A percentile compares a stretch with the other conserved stretches of the same genome.
Conservation (phyloP, 2,329 filamentous ascomycete species). For the Gliomastix tumulicola region DNA sequence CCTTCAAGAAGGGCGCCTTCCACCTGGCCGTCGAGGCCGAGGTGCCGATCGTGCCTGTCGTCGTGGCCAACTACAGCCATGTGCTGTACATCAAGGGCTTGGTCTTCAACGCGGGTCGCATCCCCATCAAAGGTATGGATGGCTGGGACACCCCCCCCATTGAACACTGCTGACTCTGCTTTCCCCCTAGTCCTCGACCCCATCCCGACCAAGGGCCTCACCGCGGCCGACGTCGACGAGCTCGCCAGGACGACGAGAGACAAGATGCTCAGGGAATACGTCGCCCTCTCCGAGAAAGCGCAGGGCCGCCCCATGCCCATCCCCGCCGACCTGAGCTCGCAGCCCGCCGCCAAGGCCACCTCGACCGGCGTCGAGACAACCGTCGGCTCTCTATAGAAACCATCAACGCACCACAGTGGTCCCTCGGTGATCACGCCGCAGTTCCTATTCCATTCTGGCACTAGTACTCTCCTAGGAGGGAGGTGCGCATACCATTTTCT, state of each 20-base stretch:
- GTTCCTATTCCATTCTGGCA: too few relatives aligned
- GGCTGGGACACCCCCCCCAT: not conserved
- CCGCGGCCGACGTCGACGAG: conserved; percentile 68
- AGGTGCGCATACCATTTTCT: too few relatives aligned
- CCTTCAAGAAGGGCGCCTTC: conserved; percentile 99
- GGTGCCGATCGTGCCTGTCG: conserved; percentile 84
- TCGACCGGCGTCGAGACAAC: conserved; percentile 21
- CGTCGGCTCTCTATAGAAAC: too few relatives aligned
- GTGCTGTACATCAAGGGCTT: conserved; percentile 57
- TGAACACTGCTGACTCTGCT: conserved; percentile 3
- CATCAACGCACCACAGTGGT: too few relatives aligned
- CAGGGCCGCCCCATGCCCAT: conserved; percentile 29
- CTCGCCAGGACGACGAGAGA: conserved; percentile 63
- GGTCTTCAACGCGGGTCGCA: conserved; percentile 59
- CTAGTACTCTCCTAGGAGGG: too few relatives aligned
- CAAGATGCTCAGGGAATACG: conserved; percentile 65
- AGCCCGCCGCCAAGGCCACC: conserved; percentile 13
- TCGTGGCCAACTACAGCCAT: conserved; percentile 73
- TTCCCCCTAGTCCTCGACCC: conserved; percentile 62
- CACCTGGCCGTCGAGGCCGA: conserved; percentile 91
- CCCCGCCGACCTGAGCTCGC: conserved; percentile 11
- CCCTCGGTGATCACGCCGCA: too few relatives aligned
- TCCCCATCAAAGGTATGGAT: conserved; percentile 66
- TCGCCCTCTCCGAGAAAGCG: conserved; percentile 44
- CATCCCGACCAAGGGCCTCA: conserved; percentile 69